Base-by-base conservation (phyloP, 192 early-diverging fungal genomes). In the Rhizophagus sp. region DNA sequence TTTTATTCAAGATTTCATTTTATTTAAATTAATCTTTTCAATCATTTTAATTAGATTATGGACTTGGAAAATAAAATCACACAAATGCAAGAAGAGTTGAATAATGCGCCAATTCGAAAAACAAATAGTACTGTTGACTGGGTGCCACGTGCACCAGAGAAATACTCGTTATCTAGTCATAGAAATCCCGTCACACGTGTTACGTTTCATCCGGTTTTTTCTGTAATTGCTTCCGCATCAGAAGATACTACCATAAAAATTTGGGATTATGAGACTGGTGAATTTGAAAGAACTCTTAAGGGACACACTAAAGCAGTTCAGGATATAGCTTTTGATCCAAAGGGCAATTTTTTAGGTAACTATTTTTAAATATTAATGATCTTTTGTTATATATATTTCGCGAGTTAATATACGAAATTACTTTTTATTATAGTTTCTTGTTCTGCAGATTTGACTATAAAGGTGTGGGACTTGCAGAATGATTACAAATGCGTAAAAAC, bases 251-350 rank as follows among this genome's bases (percentile, higher is more conserved):
- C 96, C 1, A 92, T 98, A 72, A 95, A 95, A 79, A 91, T 98
- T 47, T 99, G 93, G 93, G 97, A 98, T 87, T 92, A 93, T 67
- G 97, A 99, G 82, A 91, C 96, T 15, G 97, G 95, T 61, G 93
- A 94, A 62, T 97, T 94, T 85, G 97, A 98, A 83, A 84, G 94
- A 47, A 96, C 97, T 0, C 85, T 99, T 8, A 97, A 97, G 81
- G 97, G 97, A 57, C 97, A 99, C 82, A 99, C 97, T 2, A 97
- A 97, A 79, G 88, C 96, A 15, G 96, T 99, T n/a, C 93, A 95
- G 81, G 94, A 94, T 90, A 73, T 98, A 33, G 88, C 90, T 0
- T 98, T 95, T 84, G 95, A 95, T 80, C 66, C 91, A 13, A 95
- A 96, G 70, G 97, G 97, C 52, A 88, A 90, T 8, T 87, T 92